These are phyloP conservation scores for Tieghemostelium lacteum DNA, from an alignment of 78 protist genomes.

Conservation along the genomic window DNA sequence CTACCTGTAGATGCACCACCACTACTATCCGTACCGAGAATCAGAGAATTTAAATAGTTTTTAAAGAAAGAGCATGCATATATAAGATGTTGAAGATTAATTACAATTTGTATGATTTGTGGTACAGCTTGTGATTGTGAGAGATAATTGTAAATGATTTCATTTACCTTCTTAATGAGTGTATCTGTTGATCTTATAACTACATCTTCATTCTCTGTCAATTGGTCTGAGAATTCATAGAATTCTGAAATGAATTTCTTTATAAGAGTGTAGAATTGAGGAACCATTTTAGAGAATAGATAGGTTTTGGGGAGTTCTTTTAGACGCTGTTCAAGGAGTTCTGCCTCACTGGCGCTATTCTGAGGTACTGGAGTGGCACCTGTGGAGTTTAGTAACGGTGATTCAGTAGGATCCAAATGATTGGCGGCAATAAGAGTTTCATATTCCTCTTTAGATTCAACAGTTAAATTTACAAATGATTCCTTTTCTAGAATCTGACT, in stretches of 20 bases:
- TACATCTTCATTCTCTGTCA: slow-evolving; percentile 68
- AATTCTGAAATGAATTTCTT: slow-evolving; percentile 77
- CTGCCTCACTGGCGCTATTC: too few species aligned
- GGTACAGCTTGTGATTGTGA: slow-evolving; percentile 55
- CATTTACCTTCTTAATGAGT: slow-evolving; percentile 56
- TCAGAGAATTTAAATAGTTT: slow-evolving; percentile 47
- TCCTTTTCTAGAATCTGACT: slow-evolving; percentile 52
- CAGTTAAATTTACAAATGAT: slow-evolving; percentile 6
- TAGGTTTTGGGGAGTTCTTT: slow-evolving; percentile 57
- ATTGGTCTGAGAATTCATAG: slow-evolving; percentile 71
- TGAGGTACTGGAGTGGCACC: neutral
- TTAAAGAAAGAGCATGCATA: slow-evolving; percentile 60
- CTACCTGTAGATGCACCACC: neutral
- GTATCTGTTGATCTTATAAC: slow-evolving; percentile 74
- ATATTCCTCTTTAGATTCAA: slow-evolving; percentile 29
- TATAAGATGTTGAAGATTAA: slow-evolving; percentile 53
- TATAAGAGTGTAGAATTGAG: slow-evolving; percentile 63
- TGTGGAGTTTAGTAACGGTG: too few species aligned
- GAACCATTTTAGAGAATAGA: slow-evolving; percentile 79
- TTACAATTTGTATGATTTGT: slow-evolving; percentile 58
- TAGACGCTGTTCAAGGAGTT: neutral
- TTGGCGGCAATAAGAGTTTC: slow-evolving; percentile 17
- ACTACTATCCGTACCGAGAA: slow-evolving; percentile 24
- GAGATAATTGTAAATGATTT: slow-evolving; percentile 11
- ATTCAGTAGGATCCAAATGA: slow-evolving; percentile 1